A percentile compares a stretch with the other conserved stretches of the same genome.
Conservation (phyloP, 2,329 filamentous ascomycete genomes). For the Botrytis paeoniae region DNA sequence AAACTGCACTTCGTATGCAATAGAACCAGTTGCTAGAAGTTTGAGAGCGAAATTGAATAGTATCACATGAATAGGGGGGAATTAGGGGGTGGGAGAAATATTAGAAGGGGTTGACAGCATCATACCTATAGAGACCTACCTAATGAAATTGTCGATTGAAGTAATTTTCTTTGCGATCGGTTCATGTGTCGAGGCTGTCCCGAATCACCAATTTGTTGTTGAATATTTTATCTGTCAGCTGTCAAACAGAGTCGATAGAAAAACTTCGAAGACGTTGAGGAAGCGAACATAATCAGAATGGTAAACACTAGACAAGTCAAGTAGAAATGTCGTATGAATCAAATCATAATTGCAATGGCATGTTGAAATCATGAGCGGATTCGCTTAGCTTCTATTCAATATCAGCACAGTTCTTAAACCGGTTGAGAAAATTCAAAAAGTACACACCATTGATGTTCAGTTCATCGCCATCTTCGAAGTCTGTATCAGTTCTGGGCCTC, state of each 20-base stretch:
- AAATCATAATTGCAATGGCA: neutral
- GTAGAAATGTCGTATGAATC: conserved; percentile 7
- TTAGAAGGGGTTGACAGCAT: conserved; percentile 22
- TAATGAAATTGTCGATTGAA: neutral
- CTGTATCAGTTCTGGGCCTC: conserved; percentile 32
- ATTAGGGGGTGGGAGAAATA: conserved; percentile 12
- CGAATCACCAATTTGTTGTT: neutral
- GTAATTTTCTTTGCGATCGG: neutral
- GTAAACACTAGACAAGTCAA: neutral
- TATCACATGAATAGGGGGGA: conserved; percentile 25
- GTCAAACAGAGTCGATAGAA: neutral
- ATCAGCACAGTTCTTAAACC: conserved; percentile 25
- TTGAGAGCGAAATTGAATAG: conserved; percentile 23
- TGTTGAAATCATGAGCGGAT: conserved; percentile 29
- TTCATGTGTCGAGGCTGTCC: neutral
- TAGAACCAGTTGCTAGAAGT: conserved; percentile 24
- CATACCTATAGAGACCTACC: conserved; percentile 35
- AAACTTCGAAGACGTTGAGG: conserved; percentile 18
- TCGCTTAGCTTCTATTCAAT: conserved; percentile 36
- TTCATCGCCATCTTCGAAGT: conserved; percentile 26
- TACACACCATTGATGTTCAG: conserved; percentile 30
- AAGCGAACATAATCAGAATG: neutral
- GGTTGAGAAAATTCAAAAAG: neutral
- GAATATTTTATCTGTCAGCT: neutral
- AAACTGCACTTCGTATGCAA: conserved; percentile 27